Conservation (phyloP, 2,329 filamentous ascomycete species). For the Aureobasidium mangrovei region DNA sequence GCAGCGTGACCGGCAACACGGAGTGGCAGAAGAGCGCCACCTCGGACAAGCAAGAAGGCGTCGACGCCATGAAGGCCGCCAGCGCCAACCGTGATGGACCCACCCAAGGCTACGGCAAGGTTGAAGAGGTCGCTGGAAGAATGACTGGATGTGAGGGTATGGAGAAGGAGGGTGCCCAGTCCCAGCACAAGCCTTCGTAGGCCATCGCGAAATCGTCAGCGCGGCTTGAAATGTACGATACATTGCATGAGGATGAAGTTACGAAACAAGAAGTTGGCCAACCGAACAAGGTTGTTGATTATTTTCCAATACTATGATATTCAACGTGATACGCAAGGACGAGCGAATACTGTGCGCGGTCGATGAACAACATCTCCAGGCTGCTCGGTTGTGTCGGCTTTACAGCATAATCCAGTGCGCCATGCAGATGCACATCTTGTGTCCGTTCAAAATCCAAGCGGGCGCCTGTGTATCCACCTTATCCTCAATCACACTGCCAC, state of each 20-base stretch:
- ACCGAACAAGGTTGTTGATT: too few species aligned
- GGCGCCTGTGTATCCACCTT: conserved; percentile 22
- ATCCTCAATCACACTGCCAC: conserved; percentile 40
- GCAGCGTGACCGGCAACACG: conserved; percentile 52
- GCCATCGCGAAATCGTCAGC: too few species aligned
- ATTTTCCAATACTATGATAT: too few species aligned
- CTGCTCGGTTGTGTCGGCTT: too few species aligned
- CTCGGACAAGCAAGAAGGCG: conserved; percentile 54
- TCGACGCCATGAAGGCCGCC: conserved; percentile 55
- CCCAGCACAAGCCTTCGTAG: background rate
- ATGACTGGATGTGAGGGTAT: conserved; percentile 61
- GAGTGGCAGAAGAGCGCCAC: conserved; percentile 57
- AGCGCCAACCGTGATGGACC: conserved; percentile 47
- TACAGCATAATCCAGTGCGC: conserved; percentile 16
- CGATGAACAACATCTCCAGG: too few species aligned
- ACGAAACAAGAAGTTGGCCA: background rate
- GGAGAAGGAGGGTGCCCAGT: conserved; percentile 48
- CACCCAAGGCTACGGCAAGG: conserved; percentile 50
- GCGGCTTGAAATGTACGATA: too few species aligned
- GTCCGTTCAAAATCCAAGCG: conserved; percentile 24
- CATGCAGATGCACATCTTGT: conserved; percentile 24
- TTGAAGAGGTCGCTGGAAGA: conserved; percentile 57
- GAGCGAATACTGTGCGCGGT: too few species aligned
- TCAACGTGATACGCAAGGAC: too few species aligned
- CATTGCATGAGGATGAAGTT: background rate